phyloP scores from a whole-genome alignment of 192 early-diverging fungal species.

The Oehlia diaphana region DNA sequence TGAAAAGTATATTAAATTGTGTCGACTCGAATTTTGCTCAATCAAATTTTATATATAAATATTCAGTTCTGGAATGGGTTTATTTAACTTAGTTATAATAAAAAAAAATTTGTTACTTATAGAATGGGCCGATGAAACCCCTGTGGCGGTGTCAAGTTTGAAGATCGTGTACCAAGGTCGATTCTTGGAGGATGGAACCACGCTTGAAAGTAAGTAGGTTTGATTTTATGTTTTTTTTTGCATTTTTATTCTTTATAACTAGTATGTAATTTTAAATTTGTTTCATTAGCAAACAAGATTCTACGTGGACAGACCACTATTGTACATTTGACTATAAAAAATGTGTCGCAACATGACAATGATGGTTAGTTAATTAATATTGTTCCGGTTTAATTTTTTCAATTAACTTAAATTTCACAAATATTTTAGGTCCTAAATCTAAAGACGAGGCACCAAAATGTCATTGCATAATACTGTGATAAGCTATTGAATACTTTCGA shows the following conservation, averaged over 20 bases:
- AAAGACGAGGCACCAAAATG: conserved; percentile 18
- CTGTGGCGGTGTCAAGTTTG: conserved; percentile 39
- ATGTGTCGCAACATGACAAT: not conserved
- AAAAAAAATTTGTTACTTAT: not conserved
- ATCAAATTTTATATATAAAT: not conserved
- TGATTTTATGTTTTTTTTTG: not conserved
- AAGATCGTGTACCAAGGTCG: conserved; percentile 49
- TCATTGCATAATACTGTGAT: conserved; percentile 26
- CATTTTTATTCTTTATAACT: not conserved
- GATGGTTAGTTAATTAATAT: conserved; percentile 20
- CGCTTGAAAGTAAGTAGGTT: conserved; percentile 37
- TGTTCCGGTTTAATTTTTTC: not conserved
- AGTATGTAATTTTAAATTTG: not conserved
- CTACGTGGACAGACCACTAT: conserved; percentile 42
- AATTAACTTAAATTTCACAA: not conserved
- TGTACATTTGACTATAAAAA: conserved; percentile 48
- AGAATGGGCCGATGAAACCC: conserved; percentile 49
- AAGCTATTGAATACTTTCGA: too few species aligned
- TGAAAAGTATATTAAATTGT: not conserved
- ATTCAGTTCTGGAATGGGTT: too few species aligned
- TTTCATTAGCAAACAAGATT: conserved; percentile 43
- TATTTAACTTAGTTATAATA: not conserved
- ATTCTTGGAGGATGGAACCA: conserved; percentile 45
- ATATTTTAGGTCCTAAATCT: conserved; percentile 16
- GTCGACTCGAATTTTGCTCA: not conserved